A percentile compares a stretch with the other conserved stretches of the same genome.
phyloP scores from a whole-genome alignment of 768 basidiomycete species.

The Naganishia kalamii region DNA sequence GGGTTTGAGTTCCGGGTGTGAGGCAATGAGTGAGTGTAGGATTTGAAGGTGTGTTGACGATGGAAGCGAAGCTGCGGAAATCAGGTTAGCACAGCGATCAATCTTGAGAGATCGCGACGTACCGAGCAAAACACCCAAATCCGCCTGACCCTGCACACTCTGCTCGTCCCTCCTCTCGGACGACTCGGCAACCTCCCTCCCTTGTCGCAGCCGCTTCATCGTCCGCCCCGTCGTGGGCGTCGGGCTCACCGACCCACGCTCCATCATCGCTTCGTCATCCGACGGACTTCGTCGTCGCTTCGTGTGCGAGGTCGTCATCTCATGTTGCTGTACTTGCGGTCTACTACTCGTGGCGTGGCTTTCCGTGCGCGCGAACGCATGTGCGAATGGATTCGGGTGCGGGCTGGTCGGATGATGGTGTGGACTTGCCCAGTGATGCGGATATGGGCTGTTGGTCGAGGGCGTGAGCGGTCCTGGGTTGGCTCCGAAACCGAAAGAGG shows the following conservation, averaged over 20 bases:
- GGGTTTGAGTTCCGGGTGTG: background rate
- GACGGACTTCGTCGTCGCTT: background rate
- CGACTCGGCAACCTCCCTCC: background rate
- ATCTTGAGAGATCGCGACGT: background rate
- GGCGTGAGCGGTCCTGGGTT: background rate
- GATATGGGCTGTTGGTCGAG: background rate
- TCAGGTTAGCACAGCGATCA: background rate
- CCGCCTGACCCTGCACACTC: background rate
- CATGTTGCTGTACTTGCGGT: no score
- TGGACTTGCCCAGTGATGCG: background rate
- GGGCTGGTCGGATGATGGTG: background rate
- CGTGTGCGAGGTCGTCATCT: no score
- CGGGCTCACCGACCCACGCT: background rate
- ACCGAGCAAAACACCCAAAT: constrained; percentile 10
- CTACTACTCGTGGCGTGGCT: no score
- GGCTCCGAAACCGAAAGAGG: background rate
- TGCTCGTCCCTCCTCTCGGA: background rate
- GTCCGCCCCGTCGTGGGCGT: background rate
- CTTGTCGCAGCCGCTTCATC: background rate
- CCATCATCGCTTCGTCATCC: background rate
- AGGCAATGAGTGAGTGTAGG: constrained; percentile 4
- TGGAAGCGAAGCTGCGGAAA: background rate
- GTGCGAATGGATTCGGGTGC: background rate
- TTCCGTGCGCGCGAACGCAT: constrained; percentile 1
- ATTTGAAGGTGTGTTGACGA: constrained; percentile 9